Percentiles rank a stretch among this genome's conserved stretches.
These are phyloP conservation scores for Pneumocystis oryctolagi DNA, from an alignment of 1,139 yeast species.

Conservation along the genomic window DNA sequence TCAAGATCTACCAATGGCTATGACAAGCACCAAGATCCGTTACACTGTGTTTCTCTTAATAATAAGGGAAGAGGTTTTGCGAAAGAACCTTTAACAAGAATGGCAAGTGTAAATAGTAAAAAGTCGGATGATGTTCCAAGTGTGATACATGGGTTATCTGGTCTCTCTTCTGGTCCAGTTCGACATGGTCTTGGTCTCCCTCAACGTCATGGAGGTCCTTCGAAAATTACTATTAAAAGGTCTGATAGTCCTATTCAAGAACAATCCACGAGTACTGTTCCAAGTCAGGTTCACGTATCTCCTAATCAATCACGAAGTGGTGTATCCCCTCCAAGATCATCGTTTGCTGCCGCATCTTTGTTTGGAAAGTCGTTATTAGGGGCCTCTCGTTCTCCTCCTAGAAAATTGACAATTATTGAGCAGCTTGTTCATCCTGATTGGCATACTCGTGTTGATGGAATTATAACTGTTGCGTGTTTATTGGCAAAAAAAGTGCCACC, in stretches of 20 bases:
- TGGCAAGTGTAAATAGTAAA: not conserved
- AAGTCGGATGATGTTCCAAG: not conserved
- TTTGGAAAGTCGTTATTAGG: not conserved
- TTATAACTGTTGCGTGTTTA: slow-evolving; percentile 11
- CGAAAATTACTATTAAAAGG: slow-evolving; percentile 1
- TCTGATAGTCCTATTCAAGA: not conserved
- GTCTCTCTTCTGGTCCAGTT: slow-evolving; percentile 11
- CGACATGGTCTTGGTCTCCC: slow-evolving; percentile 10
- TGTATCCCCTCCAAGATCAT: not conserved
- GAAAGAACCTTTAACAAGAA: not conserved
- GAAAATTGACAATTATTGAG: slow-evolving; percentile 7
- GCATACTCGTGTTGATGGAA: slow-evolving; percentile 11
- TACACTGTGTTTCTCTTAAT: not conserved
- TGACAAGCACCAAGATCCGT: not conserved
- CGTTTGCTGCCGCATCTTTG: not conserved
- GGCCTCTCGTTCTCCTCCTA: not conserved
- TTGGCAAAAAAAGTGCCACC: slow-evolving; percentile 11
- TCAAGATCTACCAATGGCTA: not conserved
- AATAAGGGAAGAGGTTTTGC: not conserved
- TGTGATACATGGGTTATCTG: not conserved
- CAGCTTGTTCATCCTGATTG: slow-evolving; percentile 11
- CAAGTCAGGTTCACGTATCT: not conserved
- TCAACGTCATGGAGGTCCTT: slow-evolving; percentile 4
- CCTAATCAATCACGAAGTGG: not conserved
- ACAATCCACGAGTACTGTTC: not conserved